Conservation (phyloP, 192 early-diverging fungal genomes). For the Coemansia sp. region DNA sequence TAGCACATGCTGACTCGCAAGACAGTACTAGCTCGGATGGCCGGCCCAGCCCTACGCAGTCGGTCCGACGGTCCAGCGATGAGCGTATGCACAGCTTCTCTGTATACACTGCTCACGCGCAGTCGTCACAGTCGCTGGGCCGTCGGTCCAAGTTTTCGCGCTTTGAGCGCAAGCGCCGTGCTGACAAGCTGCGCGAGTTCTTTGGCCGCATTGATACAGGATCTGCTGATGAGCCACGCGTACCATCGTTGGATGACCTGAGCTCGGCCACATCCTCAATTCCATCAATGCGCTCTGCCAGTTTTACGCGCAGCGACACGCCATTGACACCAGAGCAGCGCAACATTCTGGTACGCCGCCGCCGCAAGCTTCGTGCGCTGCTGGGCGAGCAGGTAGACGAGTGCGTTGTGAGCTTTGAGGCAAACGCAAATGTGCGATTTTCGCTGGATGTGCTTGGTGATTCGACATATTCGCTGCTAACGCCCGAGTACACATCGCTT, state of each 20-base stretch:
- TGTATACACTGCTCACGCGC: constrained; percentile 18
- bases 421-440: background rate
- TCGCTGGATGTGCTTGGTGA: constrained; percentile 8
- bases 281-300: constrained; percentile 14
- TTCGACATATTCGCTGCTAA: constrained; percentile 18
- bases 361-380: constrained; percentile 61
- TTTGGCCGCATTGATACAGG: constrained; percentile 39
- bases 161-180: constrained; percentile 46
- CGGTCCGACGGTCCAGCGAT: background rate
- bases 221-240: background rate
- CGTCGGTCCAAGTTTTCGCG: constrained; percentile 15
- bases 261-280: constrained; percentile 7
- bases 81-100: constrained; percentile 17
- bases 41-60: background rate
- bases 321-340: constrained; percentile 56
- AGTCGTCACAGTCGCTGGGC: constrained; percentile 10
- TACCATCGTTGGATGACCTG: background rate
- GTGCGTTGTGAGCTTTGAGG: constrained; percentile 27
- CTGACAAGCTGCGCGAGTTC: constrained; percentile 57
- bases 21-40: constrained; percentile 18
- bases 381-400: constrained; percentile 63
- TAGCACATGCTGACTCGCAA: constrained; percentile 34
- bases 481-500: constrained; percentile 20
- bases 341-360: constrained; percentile 59
- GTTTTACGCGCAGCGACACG: constrained; percentile 6